Conservation (phyloP, 2,329 filamentous ascomycete genomes). For the Corynespora cassiicola region DNA sequence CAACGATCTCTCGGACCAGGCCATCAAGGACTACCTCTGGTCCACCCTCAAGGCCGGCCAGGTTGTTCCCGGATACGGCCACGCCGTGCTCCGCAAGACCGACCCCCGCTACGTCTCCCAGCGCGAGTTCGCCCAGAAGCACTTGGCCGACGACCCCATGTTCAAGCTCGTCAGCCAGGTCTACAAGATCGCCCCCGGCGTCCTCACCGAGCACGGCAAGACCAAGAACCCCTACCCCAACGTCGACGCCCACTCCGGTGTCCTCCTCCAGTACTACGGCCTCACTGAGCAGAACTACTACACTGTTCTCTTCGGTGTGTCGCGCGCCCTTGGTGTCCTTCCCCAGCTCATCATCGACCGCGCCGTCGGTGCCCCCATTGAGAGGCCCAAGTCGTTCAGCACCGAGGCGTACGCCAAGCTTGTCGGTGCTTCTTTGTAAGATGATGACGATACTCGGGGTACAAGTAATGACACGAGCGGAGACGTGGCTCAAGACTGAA, state of each 20-base stretch:
- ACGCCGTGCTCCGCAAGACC: conserved; percentile 99
- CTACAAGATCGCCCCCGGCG: conserved; percentile 98
- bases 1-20: conserved; percentile 93
- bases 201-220: conserved; percentile 99
- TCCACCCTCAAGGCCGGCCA: conserved; percentile 92
- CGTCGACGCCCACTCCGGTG: conserved; percentile 98
- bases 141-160: conserved; percentile 97
- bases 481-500: conserved; percentile 27
- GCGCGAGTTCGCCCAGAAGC: conserved; percentile 93
- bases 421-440: conserved; percentile 86
- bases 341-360: conserved; percentile 99
- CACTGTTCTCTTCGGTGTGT: conserved; percentile 99
- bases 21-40: conserved; percentile 99
- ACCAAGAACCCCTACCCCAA: conserved; percentile 99
- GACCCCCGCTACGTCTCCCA: conserved; percentile 98
- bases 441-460: conserved; percentile 13
- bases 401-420: conserved; percentile 97
- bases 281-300: conserved; percentile 99
- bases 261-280: conserved; percentile 99
- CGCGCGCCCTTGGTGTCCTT: conserved; percentile 95
- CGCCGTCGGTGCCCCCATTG: conserved; percentile 93
- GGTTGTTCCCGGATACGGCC: conserved; percentile 97
- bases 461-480: conserved; percentile 11
- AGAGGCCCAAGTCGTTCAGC: conserved; percentile 98
- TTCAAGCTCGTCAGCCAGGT: conserved; percentile 99